Evolutionary conservation across 306 rosid genomes (phyloP), one percentile per base, ranked within the genome.

Genomic region (Cicer yamashitae): DNA sequence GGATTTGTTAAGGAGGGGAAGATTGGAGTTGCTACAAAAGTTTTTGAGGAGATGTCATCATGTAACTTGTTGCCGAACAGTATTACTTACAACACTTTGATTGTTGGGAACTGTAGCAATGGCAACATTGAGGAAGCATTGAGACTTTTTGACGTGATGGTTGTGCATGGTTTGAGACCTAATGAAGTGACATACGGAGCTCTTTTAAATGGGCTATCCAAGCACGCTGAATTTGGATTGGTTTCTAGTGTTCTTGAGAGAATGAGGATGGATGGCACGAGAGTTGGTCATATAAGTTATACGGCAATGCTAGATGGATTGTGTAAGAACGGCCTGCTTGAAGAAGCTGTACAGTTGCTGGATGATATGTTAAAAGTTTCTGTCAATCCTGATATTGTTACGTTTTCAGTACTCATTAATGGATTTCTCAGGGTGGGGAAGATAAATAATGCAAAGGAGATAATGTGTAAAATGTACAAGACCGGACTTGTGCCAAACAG

Each of bases 1-100:
- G 97, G 97, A 22, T 89, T 91, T 89, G 91, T 84, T 18, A 91
- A 86, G 85, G 94, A 89, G 82, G 89, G 97, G 77, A 91, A 86
- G 84, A 78, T 84, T 67, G 85, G 46, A 67, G 78, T 89, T 87
- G 97, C 94, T 39, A 68, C 88, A 73, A 72, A 79, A 80, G 82
- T 91, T 82, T 89, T 89, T 82, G 80, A 78, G 51, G 94, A 89
- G 85, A 91, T 89, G 92, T 14, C 70, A 1, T 65, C 14, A 6
- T 77, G 85, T 80, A 78, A 82, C 57, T 83, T 89, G 73, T 76
- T 71, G n/a, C 94, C 89, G 12, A 91, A 84, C 62, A 72, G 59
- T 37, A 73, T 88, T 48, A 79, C 92, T 67, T 91, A 83, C 87
- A 91, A 85, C 86, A 76, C 84, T 71, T 81, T 91, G 80, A 80